phyloP scores from a whole-genome alignment of 2,329 filamentous ascomycete genomes.

The Diaporthe batatas region DNA sequence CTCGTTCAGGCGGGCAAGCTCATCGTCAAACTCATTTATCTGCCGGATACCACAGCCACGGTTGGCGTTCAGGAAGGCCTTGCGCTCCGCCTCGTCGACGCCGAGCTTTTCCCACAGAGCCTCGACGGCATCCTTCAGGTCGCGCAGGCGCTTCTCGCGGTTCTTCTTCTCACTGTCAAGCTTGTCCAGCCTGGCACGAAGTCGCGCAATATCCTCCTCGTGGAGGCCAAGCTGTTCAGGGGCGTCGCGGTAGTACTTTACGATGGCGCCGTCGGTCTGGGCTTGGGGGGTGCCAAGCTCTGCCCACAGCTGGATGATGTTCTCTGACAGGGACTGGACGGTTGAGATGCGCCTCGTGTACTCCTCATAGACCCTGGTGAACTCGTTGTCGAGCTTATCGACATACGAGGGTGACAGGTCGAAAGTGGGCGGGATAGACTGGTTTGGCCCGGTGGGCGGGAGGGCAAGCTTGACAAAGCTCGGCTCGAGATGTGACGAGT shows the following conservation, averaged over 20 bases:
- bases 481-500: conserved; percentile 93
- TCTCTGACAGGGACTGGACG: conserved; percentile 81
- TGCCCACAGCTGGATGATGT: conserved; percentile 95
- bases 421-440: conserved; percentile 84
- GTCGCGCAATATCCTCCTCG: conserved; percentile 82
- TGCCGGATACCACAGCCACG: conserved; percentile 90
- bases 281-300: conserved; percentile 95
- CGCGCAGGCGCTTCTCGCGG: conserved; percentile 77
- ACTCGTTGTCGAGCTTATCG: conserved; percentile 87
- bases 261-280: conserved; percentile 88
- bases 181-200: conserved; percentile 83
- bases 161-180: conserved; percentile 89
- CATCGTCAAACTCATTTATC: conserved; percentile 96
- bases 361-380: conserved; percentile 95
- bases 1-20: conserved; percentile 87
- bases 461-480: conserved; percentile 88
- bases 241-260: conserved; percentile 89
- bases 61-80: conserved; percentile 87
- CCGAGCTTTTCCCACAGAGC: conserved; percentile 89
- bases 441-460: conserved; percentile 83
- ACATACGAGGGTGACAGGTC: conserved; percentile 94
- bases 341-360: conserved; percentile 85
- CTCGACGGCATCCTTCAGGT: conserved; percentile 84
- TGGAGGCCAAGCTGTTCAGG: conserved; percentile 96
- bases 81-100: conserved; percentile 85